These are phyloP conservation scores for Phoenix roebelenii DNA, from an alignment of 176 grass and related monocot species.

Conservation along the genomic window DNA sequence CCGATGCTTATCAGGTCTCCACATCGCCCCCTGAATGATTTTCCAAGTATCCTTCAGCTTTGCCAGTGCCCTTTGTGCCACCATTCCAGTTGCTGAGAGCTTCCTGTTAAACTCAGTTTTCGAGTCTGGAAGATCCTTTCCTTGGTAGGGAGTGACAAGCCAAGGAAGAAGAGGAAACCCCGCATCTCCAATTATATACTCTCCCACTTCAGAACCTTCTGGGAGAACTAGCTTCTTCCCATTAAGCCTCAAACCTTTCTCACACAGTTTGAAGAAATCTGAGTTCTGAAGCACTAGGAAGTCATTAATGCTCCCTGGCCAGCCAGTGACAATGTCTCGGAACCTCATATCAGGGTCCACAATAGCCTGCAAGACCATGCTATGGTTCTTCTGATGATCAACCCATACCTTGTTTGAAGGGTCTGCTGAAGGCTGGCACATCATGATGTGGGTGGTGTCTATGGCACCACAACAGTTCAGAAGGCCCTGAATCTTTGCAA, in stretches of 20 bases:
- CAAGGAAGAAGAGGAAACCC: slow-evolving; percentile 75
- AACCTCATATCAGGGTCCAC: slow-evolving; percentile 79
- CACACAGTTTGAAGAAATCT: slow-evolving; percentile 54
- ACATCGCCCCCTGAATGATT: slow-evolving; percentile 47
- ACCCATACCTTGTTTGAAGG: slow-evolving; percentile 78
- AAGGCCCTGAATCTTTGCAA: slow-evolving; percentile 55
- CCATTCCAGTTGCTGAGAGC: slow-evolving; percentile 18
- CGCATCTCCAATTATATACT: slow-evolving; percentile 71
- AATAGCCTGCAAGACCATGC: slow-evolving; percentile 81
- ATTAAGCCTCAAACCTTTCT: slow-evolving; percentile 53
- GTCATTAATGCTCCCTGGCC: slow-evolving; percentile 80
- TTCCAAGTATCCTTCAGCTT: slow-evolving; percentile 52
- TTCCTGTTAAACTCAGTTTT: slow-evolving; percentile 59
- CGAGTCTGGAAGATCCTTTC: slow-evolving; percentile 12
- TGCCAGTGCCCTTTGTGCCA: slow-evolving; percentile 36
- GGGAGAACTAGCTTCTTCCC: slow-evolving; percentile 36
- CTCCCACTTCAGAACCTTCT: slow-evolving; percentile 37
- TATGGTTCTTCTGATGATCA: slow-evolving; percentile 66
- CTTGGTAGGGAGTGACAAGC: slow-evolving; percentile 79
- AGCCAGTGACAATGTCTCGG: slow-evolving; percentile 75
- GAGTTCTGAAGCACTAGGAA: slow-evolving; percentile 59
- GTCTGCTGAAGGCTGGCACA: slow-evolving; percentile 58
- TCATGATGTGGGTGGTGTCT: slow-evolving; percentile 71
- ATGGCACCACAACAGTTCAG: slow-evolving; percentile 84
- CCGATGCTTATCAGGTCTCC: slow-evolving; percentile 61